phyloP scores from a whole-genome alignment of 768 basidiomycete species.

The Boletus coccyginus region DNA sequence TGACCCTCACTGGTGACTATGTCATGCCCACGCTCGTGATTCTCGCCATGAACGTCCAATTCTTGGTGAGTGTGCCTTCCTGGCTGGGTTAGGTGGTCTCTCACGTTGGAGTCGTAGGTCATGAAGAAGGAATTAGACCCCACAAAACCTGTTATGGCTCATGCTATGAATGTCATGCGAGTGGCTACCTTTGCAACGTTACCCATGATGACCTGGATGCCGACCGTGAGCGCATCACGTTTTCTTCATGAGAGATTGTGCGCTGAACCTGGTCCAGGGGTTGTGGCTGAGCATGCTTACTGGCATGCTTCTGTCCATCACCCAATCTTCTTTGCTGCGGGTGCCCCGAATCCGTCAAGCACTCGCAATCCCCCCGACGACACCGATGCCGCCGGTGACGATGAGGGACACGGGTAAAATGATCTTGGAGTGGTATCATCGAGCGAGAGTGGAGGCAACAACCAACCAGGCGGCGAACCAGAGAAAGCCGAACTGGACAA shows the following conservation, averaged over 20 bases:
- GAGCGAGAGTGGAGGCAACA: neutral
- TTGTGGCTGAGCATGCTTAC: conserved; percentile 56
- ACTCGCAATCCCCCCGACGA: conserved; percentile 33
- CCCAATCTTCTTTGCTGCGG: conserved; percentile 49
- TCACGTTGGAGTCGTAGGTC: conserved; percentile 27
- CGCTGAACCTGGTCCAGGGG: conserved; percentile 38
- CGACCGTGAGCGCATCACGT: conserved; percentile 51
- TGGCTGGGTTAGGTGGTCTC: neutral
- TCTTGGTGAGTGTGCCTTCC: conserved; percentile 48
- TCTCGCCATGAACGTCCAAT: conserved; percentile 63
- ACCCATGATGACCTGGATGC: conserved; percentile 56
- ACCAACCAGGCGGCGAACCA: conserved; percentile 1
- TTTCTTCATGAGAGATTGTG: neutral
- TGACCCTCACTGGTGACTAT: conserved; percentile 79
- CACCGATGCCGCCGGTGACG: conserved; percentile 20
- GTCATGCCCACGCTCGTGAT: conserved; percentile 62
- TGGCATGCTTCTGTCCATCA: conserved; percentile 43
- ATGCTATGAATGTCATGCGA: conserved; percentile 67
- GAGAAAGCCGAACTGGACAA: conserved; percentile 23
- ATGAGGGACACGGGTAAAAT: conserved; percentile 26
- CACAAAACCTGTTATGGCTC: conserved; percentile 53
- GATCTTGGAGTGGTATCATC: conserved; percentile 21
- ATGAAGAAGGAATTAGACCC: conserved; percentile 55
- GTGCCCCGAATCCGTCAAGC: conserved; percentile 38
- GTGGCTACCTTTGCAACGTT: conserved; percentile 51